These are phyloP conservation scores for Noccaea caerulescens DNA, from an alignment of 345 rosid genomes.

Conservation along the genomic window DNA sequence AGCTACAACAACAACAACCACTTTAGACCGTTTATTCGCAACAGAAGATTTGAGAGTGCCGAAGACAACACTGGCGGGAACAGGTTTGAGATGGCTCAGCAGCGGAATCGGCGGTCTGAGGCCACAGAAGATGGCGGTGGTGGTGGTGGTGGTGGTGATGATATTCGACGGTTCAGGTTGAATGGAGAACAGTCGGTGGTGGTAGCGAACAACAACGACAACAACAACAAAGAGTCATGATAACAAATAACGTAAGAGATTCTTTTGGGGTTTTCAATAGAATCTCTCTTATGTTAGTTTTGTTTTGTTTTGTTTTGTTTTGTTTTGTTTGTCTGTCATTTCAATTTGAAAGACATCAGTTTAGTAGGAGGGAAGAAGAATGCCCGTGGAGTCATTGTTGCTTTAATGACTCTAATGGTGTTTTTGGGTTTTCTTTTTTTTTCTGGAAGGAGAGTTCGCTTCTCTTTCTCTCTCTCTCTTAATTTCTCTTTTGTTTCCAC, in stretches of 20 bases:
- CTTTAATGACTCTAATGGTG: background rate
- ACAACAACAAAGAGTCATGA: conserved; percentile 23
- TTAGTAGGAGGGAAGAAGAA: background rate
- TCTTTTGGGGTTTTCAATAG: background rate
- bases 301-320: background rate
- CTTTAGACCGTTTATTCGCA: conserved; percentile 38
- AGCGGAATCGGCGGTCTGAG: conserved; percentile 41
- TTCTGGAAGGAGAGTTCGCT: background rate
- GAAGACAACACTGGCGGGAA: conserved; percentile 45
- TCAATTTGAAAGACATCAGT: conserved; percentile 8
- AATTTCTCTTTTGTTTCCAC: background rate
- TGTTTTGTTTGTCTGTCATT: conserved; percentile 8
- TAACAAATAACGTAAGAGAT: conserved; percentile 8
- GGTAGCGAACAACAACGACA: background rate
- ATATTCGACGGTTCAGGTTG: conserved; percentile 6
- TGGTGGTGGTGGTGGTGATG: conserved; percentile 5
- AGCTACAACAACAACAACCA: conserved; percentile 2
- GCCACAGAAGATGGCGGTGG: background rate
- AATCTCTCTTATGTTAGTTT: conserved; percentile 7
- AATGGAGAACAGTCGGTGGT: background rate
- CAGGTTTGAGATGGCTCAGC: conserved; percentile 44
- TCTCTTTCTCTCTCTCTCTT: background rate
- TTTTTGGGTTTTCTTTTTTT: background rate
- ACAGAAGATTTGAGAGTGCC: conserved; percentile 40
- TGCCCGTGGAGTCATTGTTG: conserved; percentile 23